These are phyloP conservation scores for Bromus sterilis DNA, from an alignment of 176 grass and related monocot species.

Conservation along the genomic window DNA sequence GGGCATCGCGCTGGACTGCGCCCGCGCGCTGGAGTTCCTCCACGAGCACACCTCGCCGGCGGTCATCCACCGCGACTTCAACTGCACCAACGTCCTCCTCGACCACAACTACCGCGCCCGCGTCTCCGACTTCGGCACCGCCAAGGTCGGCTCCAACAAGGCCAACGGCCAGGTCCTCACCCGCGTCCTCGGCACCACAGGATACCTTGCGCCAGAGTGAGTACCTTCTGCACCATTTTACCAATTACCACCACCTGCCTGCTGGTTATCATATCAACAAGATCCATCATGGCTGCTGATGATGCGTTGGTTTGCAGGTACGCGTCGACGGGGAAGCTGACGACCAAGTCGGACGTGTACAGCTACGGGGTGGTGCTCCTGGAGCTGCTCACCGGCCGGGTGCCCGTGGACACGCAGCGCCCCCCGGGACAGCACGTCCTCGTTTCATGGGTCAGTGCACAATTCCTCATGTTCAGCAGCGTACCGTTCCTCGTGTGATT, in stretches of 20 bases:
- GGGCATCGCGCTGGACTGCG: conserved; percentile 84
- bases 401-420: conserved; percentile 66
- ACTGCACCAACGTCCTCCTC: conserved; percentile 73
- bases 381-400: conserved; percentile 78
- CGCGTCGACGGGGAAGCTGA: conserved; percentile 91
- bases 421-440: conserved; percentile 87
- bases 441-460: conserved; percentile 71
- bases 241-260: too few relatives aligned
- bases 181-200: conserved; percentile 96
- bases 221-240: too few relatives aligned
- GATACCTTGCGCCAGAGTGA: conserved; percentile 83
- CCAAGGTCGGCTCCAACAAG: conserved; percentile 93
- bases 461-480: neutral
- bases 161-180: conserved; percentile 85
- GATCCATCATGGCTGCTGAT: neutral
- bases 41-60: conserved; percentile 77
- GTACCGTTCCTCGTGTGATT: neutral
- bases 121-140: conserved; percentile 82
- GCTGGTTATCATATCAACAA: too few relatives aligned
- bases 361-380: conserved; percentile 88
- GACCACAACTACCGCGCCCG: conserved; percentile 72
- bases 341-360: conserved; percentile 97
- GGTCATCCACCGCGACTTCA: conserved; percentile 97
- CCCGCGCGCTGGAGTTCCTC: conserved; percentile 83
- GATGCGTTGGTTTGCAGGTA: conserved; percentile 28